Base-by-base conservation (phyloP, 768 basidiomycete genomes). In the Suillus placidus region DNA sequence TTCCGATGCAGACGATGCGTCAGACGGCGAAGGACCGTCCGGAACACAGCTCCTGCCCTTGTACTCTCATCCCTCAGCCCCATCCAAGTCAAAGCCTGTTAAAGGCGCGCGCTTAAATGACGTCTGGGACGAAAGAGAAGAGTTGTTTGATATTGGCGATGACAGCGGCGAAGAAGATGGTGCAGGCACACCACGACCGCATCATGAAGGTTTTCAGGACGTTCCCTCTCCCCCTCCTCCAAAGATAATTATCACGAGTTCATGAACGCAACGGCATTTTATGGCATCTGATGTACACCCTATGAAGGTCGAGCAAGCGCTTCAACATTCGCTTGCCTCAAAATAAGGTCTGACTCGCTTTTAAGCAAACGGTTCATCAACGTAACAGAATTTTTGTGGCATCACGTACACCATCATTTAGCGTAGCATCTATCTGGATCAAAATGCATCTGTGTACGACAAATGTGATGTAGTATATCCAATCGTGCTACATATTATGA, bases 121-220 rank as follows among this genome's bases (percentile, higher is more conserved):
- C 73, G 87, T 89, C 52, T 93, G 91, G 91, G 89, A 93, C 67
- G 90, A 90, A 69, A 84, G 87, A 34, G 92, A 94, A 76, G 90
- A 92, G 63, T 67, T 90, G 40, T 92, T 93, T 73, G 87, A 82
- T 51, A 80, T 91, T 61, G 91, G 88, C 5, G 85, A 83, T 12
- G 86, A 87, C 66, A 87, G 86, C 69, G 87, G 88, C 58, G 80
- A 84, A 23, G 88, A 91, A 64, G 79, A 80, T 55, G 67, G 74
- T 40, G 64, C 54, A 10, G 52, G 67, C 32, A 64, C 68, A 35
- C 58, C 66, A 16, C 61, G 54, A 60, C 63, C 67, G 42, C 57
- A 68, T 4, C 60, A 40, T 20, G 37, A 64, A 16, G 13, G 66
- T 61, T 61, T 65, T 35, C 68, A 61, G 43, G 38, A 38, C 14